Conservation (phyloP, 1,284 basidiomycete species). For the Lentinula novae-zelandiae region DNA sequence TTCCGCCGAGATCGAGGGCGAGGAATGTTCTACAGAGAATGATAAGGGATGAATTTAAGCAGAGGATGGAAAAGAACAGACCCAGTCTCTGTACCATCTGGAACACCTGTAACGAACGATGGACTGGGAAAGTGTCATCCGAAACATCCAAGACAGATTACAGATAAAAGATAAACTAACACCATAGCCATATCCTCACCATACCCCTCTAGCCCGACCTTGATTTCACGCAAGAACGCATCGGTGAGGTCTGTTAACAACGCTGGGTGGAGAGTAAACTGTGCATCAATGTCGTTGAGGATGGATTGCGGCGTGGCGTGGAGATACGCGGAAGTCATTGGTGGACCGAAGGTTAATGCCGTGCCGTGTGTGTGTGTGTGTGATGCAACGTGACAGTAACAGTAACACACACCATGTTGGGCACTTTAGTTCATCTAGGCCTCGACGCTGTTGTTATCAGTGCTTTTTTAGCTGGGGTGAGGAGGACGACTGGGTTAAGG, state of each 20-base stretch:
- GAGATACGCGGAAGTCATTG: constrained; percentile 14
- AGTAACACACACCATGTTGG: too few relatives aligned
- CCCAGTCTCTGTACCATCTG: constrained; percentile 89
- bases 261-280: constrained; percentile 65
- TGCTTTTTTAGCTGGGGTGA: constrained; percentile 76
- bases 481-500: constrained; percentile 79
- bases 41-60: too few relatives aligned
- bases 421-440: constrained; percentile 55
- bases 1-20: constrained; percentile 92
- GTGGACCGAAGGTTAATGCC: too few relatives aligned
- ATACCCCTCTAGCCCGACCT: constrained; percentile 66
- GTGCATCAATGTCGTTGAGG: constrained; percentile 53
- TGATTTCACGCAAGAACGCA: constrained; percentile 75
- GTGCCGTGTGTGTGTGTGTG: too few relatives aligned
- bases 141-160: neutral
- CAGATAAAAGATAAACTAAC: constrained; percentile 38
- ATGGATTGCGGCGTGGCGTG: constrained; percentile 28
- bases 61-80: constrained; percentile 37
- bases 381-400: too few relatives aligned
- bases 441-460: constrained; percentile 76
- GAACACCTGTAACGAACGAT: constrained; percentile 87
- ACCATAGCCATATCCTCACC: constrained; percentile 88
- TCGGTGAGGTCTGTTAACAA: constrained; percentile 64
- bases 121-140: constrained; percentile 51
- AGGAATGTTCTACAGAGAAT: constrained; percentile 37